Base-by-base conservation (phyloP, 202 grass and related monocot genomes). In the Bolboschoenoplectus hybrid region DNA sequence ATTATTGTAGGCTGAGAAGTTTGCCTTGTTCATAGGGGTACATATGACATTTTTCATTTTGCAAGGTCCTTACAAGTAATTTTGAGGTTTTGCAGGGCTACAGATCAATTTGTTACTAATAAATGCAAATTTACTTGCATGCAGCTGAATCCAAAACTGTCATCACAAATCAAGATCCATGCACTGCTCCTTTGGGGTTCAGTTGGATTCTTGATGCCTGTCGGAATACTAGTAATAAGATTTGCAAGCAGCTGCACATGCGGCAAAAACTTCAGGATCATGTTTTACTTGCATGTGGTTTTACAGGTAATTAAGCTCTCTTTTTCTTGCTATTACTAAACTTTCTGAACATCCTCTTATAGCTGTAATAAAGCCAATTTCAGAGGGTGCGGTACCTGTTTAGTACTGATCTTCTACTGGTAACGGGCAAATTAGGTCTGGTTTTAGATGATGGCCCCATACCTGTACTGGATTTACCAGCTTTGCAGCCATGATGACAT, bases 141-240 rank as follows among this genome's bases (percentile, higher is more conserved):
- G 81, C 90, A 94, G 97, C 85, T 90, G 67, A 99, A 87, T 8
- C 92, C 90, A 17, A 86, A 92, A 81, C 89, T 91, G 9, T 97
- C 88, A 80, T 32, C 78, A 58, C 97, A 99, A 84, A 89, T 99
- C 72, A 97, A 87, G 81, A 62, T 97, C 43, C 97, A 99, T 45
- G 91, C 93, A 6, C 91, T 99, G 84, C 88, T 99, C 1, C 89
- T 97, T 19, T 99, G 97, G 93, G 91, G 83, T 62, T 99, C 97
- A 0, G 80, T 97, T 51, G 97, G 92, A 17, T 91, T 99, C 61
- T 85, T 99, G 81, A 97, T 99, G 92, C 97, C 92, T 9, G 39
- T 91, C 5, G 97, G 97, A 11, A 89, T 94, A 62, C 88, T 99
- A 0, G 81, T 99, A 8, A 93, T 99, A 78, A 88, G 91, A 85